Evolutionary conservation across 106 monocot species (phyloP).

Genomic region (Dioscorea dumetorum): DNA sequence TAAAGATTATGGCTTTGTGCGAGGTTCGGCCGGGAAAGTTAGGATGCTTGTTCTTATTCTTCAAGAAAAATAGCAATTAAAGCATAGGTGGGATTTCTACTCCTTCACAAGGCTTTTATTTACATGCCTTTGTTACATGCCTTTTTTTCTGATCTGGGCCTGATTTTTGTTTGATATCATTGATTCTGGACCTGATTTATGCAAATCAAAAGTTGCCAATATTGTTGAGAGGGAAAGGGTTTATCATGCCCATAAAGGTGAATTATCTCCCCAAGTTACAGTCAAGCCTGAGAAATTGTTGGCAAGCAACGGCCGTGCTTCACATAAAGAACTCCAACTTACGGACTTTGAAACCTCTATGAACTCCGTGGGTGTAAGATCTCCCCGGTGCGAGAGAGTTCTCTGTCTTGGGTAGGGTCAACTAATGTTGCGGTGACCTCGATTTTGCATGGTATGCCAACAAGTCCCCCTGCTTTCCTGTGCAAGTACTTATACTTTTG

Average conservation of each 20-base stretch:
- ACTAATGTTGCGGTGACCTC: conserved; percentile 66
- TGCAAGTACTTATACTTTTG: not conserved
- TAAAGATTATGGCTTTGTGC: too few relatives aligned
- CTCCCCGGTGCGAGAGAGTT: conserved; percentile 14
- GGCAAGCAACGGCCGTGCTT: not conserved
- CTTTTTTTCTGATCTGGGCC: too few relatives aligned
- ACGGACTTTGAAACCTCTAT: conserved; percentile 5
- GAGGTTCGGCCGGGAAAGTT: too few relatives aligned
- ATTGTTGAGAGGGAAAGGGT: conserved; percentile 87
- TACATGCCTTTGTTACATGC: too few relatives aligned
- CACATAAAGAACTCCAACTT: not conserved
- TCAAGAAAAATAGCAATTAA: too few relatives aligned
- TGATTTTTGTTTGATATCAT: conserved; percentile 62
- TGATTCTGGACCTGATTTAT: conserved; percentile 63
- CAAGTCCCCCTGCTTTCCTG: not conserved
- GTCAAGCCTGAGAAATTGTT: conserved; percentile 17
- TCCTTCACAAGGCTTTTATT: too few relatives aligned
- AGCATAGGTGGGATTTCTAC: too few relatives aligned
- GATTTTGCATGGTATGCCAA: conserved; percentile 32
- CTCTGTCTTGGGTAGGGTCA: conserved; percentile 62
- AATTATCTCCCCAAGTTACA: conserved; percentile 53
- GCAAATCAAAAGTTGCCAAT: conserved; percentile 64
- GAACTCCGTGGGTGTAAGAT: conserved; percentile 2
- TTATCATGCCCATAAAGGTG: conserved; percentile 55
- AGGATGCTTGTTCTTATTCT: too few relatives aligned